These are phyloP conservation scores for Fusarium poae DNA, from an alignment of 2,329 filamentous ascomycete species.

Conservation along the genomic window DNA sequence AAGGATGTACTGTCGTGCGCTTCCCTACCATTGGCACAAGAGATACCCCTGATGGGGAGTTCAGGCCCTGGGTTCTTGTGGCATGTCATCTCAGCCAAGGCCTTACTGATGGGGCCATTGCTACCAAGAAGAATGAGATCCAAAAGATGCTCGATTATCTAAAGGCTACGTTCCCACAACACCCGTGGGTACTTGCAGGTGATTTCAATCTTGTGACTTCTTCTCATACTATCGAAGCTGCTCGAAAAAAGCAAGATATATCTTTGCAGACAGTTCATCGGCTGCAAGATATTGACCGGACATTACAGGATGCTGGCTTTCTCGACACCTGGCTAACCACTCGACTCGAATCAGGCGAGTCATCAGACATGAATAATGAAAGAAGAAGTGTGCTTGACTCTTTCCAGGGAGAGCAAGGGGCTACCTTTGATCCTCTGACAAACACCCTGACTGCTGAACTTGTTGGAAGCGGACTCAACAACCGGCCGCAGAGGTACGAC, in stretches of 20 bases:
- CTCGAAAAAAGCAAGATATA: slow-evolving; percentile 66
- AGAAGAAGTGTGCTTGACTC: slow-evolving; percentile 52
- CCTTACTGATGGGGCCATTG: slow-evolving; percentile 69
- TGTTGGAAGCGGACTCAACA: slow-evolving; percentile 61
- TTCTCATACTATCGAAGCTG: slow-evolving; percentile 64
- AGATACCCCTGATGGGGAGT: slow-evolving; percentile 27
- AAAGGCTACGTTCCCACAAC: slow-evolving; percentile 54
- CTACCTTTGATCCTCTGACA: slow-evolving; percentile 71
- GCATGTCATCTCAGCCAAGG: slow-evolving; percentile 73
- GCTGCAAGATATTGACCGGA: slow-evolving; percentile 61
- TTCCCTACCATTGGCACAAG: slow-evolving; percentile 51
- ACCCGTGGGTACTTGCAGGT: slow-evolving; percentile 70
- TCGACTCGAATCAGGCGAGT: slow-evolving; percentile 59
- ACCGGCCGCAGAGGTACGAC: slow-evolving; percentile 74
- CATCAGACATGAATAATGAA: slow-evolving; percentile 46
- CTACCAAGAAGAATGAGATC: slow-evolving; percentile 69
- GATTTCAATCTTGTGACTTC: slow-evolving; percentile 76
- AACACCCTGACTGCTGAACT: slow-evolving; percentile 69
- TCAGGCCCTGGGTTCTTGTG: slow-evolving; percentile 63
- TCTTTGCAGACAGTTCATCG: slow-evolving; percentile 60
- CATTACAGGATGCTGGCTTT: slow-evolving; percentile 61
- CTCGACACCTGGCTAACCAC: slow-evolving; percentile 66
- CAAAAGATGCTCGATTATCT: slow-evolving; percentile 64
- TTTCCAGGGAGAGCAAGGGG: slow-evolving; percentile 72
- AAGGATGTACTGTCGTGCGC: slow-evolving; percentile 66